Percentiles rank a stretch among this genome's conserved stretches.
Conservation (phyloP, 345 rosid species). For the Rhodamnia argentea region DNA sequence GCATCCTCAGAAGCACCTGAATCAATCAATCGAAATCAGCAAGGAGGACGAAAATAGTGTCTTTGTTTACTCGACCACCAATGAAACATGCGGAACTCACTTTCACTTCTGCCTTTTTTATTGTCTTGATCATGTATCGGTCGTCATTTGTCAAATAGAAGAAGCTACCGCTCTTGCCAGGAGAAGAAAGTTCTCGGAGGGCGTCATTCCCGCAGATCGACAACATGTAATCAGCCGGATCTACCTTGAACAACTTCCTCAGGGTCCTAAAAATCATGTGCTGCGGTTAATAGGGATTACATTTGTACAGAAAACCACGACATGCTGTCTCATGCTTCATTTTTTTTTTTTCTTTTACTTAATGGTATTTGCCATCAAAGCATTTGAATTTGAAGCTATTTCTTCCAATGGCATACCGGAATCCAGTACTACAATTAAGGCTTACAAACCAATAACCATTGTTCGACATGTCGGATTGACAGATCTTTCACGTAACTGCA, state of each 20-base stretch:
- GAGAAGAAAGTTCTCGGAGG: constrained; percentile 89
- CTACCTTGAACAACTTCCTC: constrained; percentile 89
- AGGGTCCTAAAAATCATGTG: constrained; percentile 39
- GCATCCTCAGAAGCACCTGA: constrained; percentile 91
- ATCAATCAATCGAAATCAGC: neutral
- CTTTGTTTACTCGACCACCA: neutral
- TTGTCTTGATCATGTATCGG: constrained; percentile 91
- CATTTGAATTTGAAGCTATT: neutral
- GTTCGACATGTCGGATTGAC: neutral
- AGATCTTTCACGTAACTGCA: neutral
- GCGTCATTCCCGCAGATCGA: constrained; percentile 93
- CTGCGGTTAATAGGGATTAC: neutral
- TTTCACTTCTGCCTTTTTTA: constrained; percentile 84
- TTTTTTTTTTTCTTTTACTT: neutral
- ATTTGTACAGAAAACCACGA: neutral
- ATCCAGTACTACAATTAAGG: neutral
- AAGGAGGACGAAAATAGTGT: neutral
- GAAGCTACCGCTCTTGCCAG: constrained; percentile 98
- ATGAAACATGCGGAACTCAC: constrained; percentile 21
- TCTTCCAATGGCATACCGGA: neutral
- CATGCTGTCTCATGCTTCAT: neutral
- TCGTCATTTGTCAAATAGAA: constrained; percentile 88
- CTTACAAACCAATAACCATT: neutral
- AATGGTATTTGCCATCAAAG: neutral
- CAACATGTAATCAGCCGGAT: constrained; percentile 92